These are phyloP conservation scores for Eleusine indica DNA, from an alignment of 176 grass and related monocot genomes.

Conservation along the genomic window DNA sequence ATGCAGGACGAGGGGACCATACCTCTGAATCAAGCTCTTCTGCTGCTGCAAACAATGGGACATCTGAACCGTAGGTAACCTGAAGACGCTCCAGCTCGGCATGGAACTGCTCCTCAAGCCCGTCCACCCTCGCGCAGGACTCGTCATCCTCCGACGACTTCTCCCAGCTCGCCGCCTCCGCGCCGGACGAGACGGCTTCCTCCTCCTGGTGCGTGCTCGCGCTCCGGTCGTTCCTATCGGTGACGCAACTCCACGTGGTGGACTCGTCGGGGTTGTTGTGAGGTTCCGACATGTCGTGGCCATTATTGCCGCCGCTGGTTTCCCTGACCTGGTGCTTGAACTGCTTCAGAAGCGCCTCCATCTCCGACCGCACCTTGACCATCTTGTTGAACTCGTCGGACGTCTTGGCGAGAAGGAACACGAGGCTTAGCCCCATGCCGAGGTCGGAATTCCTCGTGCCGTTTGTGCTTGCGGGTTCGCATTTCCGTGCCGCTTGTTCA, in stretches of 20 bases:
- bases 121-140: slow-evolving; percentile 34
- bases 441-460: slow-evolving; percentile 29
- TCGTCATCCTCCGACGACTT: slow-evolving; percentile 16
- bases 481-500: neutral
- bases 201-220: neutral
- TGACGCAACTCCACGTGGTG: slow-evolving; percentile 46
- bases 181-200: slow-evolving; percentile 1
- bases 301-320: neutral
- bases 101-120: slow-evolving; percentile 61
- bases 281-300: neutral
- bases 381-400: slow-evolving; percentile 69
- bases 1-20: neutral
- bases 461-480: neutral
- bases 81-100: slow-evolving; percentile 53
- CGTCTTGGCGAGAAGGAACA: slow-evolving; percentile 62
- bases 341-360: slow-evolving; percentile 59
- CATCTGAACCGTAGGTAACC: slow-evolving; percentile 13
- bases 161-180: neutral
- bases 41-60: neutral
- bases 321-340: slow-evolving; percentile 31
- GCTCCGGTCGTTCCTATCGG: slow-evolving; percentile 14
- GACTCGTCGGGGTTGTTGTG: slow-evolving; percentile 39
- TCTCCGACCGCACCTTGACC: slow-evolving; percentile 53
- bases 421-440: slow-evolving; percentile 44
- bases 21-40: slow-evolving; percentile 35